A percentile compares a stretch with the other conserved stretches of the same genome.
Conservation (phyloP, 352 stramenopile genomes). For the Bremia lactucae region DNA sequence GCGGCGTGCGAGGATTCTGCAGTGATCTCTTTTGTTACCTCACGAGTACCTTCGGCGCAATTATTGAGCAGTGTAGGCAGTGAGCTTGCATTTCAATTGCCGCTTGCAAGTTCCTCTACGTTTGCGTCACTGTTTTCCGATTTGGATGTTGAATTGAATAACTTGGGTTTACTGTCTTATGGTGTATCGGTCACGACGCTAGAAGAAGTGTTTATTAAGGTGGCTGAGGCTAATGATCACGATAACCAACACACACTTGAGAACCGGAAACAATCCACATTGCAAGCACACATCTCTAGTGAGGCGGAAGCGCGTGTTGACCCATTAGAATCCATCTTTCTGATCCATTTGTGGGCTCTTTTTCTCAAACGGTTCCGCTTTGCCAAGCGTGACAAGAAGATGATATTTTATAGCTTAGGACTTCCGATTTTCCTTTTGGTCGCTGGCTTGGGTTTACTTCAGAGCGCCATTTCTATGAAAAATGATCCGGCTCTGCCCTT, state of each 20-base stretch:
- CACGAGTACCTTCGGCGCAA: slow-evolving; percentile 25
- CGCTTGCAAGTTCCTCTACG: slow-evolving; percentile 26
- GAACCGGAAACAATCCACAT: slow-evolving; percentile 10
- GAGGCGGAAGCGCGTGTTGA: slow-evolving; percentile 2
- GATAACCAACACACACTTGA: slow-evolving; percentile 30
- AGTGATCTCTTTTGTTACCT: slow-evolving; percentile 27
- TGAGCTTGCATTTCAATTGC: slow-evolving; percentile 64
- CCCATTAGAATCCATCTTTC: slow-evolving; percentile 16
- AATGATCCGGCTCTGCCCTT: slow-evolving; percentile 35
- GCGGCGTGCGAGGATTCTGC: slow-evolving; percentile 18
- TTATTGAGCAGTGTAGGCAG: slow-evolving; percentile 59
- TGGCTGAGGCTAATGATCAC: slow-evolving; percentile 34
- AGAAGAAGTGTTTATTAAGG: slow-evolving; percentile 79
- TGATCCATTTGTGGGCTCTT: slow-evolving; percentile 32
- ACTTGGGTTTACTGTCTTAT: slow-evolving; percentile 40
- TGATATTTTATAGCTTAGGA: slow-evolving; percentile 42
- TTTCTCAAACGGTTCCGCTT: slow-evolving; percentile 50
- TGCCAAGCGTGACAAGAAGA: slow-evolving; percentile 51
- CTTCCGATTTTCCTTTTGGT: slow-evolving; percentile 48
- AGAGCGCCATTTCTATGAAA: slow-evolving; percentile 23
- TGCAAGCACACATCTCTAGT: slow-evolving; percentile 3
- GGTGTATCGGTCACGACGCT: slow-evolving; percentile 76
- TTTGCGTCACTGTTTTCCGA: slow-evolving; percentile 56
- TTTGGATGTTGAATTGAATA: slow-evolving; percentile 34
- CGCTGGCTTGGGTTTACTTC: slow-evolving; percentile 38